Evolutionary conservation across 352 stramenopile genomes (phyloP).

Genomic region (Hyaloperonospora brassicae): DNA sequence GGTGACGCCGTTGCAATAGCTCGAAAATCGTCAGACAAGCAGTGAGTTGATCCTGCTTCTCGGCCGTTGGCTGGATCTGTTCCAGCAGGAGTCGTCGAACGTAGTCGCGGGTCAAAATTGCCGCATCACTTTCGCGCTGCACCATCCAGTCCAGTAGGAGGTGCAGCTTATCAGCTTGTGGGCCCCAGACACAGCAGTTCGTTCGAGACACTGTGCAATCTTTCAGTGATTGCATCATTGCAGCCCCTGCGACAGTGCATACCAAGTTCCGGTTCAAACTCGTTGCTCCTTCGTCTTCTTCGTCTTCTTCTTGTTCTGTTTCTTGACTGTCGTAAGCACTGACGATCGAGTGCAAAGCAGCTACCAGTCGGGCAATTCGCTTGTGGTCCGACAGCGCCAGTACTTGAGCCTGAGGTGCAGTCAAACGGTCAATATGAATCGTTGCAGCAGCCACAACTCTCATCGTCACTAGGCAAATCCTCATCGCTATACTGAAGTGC

Average conservation of each 20-base stretch:
- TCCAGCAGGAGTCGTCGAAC: slow-evolving; percentile 33
- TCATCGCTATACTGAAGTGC: slow-evolving; percentile 1
- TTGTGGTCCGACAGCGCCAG: slow-evolving; percentile 52
- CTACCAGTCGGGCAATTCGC: slow-evolving; percentile 43
- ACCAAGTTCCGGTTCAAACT: slow-evolving; percentile 37
- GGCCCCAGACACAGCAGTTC: slow-evolving; percentile 53
- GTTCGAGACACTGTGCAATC: slow-evolving; percentile 35
- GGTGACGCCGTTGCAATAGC: slow-evolving; percentile 35
- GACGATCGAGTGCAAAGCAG: slow-evolving; percentile 22
- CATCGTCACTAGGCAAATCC: neutral
- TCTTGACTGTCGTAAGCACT: slow-evolving; percentile 14
- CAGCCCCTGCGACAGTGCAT: slow-evolving; percentile 25
- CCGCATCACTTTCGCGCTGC: slow-evolving; percentile 2
- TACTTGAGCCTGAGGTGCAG: slow-evolving; percentile 14
- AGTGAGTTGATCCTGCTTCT: slow-evolving; percentile 49
- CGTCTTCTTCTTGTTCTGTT: neutral
- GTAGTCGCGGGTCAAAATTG: slow-evolving; percentile 6
- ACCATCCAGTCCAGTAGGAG: slow-evolving; percentile 52
- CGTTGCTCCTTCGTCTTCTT: neutral
- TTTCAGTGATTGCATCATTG: slow-evolving; percentile 36
- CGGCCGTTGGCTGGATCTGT: slow-evolving; percentile 18
- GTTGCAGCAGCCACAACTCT: slow-evolving; percentile 1
- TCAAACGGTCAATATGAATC: slow-evolving; percentile 4
- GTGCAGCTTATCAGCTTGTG: slow-evolving; percentile 40
- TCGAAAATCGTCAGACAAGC: slow-evolving; percentile 55